Conservation (phyloP, 257 asterid genomes). For the Plantago ovata region DNA sequence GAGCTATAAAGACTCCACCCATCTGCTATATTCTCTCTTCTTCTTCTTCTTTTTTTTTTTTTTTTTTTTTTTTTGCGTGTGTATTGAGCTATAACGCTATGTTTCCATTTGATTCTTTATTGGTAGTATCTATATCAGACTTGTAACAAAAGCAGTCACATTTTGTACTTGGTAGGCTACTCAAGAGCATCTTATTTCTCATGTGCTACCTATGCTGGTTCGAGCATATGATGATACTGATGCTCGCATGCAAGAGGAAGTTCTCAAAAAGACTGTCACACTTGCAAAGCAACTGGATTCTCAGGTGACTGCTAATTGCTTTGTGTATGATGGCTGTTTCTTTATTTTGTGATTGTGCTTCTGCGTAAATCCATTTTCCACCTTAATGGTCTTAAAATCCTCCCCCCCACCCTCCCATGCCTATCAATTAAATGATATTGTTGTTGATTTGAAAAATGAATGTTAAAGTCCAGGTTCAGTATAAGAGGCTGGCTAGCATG, state of each 20-base stretch:
- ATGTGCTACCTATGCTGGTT: slow-evolving; percentile 87
- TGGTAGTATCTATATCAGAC: slow-evolving; percentile 10
- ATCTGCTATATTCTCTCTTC: no score
- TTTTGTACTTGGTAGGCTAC: slow-evolving; percentile 65
- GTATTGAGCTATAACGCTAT: neutral
- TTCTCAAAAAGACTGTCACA: slow-evolving; percentile 63
- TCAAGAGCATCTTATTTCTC: slow-evolving; percentile 74
- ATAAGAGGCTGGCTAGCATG: no score
- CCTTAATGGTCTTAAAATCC: neutral
- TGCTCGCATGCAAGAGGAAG: slow-evolving; percentile 99
- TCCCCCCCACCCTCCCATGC: no score
- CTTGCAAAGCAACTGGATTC: slow-evolving; percentile 85
- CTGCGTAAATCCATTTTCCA: neutral
- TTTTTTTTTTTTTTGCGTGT: no score
- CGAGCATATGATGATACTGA: slow-evolving; percentile 96
- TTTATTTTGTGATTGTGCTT: slow-evolving; percentile 10
- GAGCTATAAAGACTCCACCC: no score
- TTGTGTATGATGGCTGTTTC: slow-evolving; percentile 15
- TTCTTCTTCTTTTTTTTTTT: no score
- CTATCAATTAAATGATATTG: no score
- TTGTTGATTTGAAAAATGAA: no score
- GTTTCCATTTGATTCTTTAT: neutral
- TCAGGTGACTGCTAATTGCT: slow-evolving; percentile 54
- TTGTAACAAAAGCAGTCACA: slow-evolving; percentile 22
- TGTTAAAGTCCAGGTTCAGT: no score